phyloP scores from a whole-genome alignment of 2,329 filamentous ascomycete species.

The Fusarium sp. region DNA sequence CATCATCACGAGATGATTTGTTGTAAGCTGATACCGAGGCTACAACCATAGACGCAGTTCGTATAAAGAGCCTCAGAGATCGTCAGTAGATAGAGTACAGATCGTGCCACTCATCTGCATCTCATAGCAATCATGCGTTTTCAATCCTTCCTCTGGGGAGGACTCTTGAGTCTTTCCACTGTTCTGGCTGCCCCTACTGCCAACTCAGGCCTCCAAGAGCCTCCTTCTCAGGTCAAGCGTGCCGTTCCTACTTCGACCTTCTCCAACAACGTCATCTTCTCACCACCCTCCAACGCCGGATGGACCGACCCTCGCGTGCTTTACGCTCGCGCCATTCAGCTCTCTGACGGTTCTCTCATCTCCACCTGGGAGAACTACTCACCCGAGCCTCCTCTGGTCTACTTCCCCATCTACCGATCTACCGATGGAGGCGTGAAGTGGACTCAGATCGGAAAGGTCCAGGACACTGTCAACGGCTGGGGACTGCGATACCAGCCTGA shows the following conservation, averaged over 20 bases:
- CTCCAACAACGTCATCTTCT: conserved; percentile 53
- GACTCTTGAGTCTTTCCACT: conserved; percentile 31
- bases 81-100: no score
- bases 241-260: conserved; percentile 36
- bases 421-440: conserved; percentile 68
- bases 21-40: conserved; percentile 3
- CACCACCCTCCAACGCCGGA: conserved; percentile 49
- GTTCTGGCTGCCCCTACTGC: conserved; percentile 32
- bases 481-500: conserved; percentile 79
- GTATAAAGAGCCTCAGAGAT: conserved; percentile 3
- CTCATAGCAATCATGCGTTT: conserved; percentile 15
- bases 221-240: conserved; percentile 22
- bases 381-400: conserved; percentile 65
- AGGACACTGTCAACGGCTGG: conserved; percentile 72
- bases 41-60: background rate
- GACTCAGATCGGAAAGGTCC: conserved; percentile 72
- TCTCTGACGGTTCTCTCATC: conserved; percentile 59
- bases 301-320: conserved; percentile 59
- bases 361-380: conserved; percentile 69
- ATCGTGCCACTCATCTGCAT: background rate
- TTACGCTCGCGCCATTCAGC: conserved; percentile 59
- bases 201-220: conserved; percentile 8
- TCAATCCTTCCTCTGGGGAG: conserved; percentile 31
- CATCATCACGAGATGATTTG: conserved; percentile 1
- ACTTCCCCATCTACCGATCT: conserved; percentile 66